phyloP scores from a whole-genome alignment of 2,329 filamentous ascomycete genomes.

The Fusarium sp. region DNA sequence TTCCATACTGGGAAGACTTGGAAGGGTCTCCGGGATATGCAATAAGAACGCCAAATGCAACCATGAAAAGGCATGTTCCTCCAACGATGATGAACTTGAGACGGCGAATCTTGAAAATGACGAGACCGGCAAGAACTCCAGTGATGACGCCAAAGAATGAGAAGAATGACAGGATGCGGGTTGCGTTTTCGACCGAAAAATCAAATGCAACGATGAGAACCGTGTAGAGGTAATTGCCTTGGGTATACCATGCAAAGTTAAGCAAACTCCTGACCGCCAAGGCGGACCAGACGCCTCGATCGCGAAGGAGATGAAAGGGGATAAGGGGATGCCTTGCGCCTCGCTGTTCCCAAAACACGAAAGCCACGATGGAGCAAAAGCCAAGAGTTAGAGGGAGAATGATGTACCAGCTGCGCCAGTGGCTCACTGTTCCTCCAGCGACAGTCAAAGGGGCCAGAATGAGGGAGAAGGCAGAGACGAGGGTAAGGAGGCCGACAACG shows the following conservation, averaged over 20 bases:
- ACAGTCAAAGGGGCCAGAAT: constrained; percentile 65
- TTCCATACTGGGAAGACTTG: constrained; percentile 57
- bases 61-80: constrained; percentile 67
- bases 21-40: constrained; percentile 63
- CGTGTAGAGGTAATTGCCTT: constrained; percentile 70
- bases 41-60: constrained; percentile 68
- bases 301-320: constrained; percentile 67
- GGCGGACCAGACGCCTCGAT: constrained; percentile 72
- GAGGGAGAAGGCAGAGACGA: constrained; percentile 60
- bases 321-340: constrained; percentile 64
- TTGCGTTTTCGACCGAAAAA: constrained; percentile 65
- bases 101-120: constrained; percentile 64
- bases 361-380: constrained; percentile 60
- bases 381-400: constrained; percentile 65
- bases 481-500: constrained; percentile 59
- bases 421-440: constrained; percentile 59
- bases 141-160: constrained; percentile 65
- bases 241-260: constrained; percentile 67
- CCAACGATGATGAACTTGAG: constrained; percentile 70
- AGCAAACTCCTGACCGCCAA: constrained; percentile 64
- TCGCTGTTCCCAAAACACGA: constrained; percentile 65
- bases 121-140: constrained; percentile 62
- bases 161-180: constrained; percentile 68
- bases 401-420: constrained; percentile 64
- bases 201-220: constrained; percentile 69